These are phyloP conservation scores for Aspergillus amoenus DNA, from an alignment of 2,329 filamentous ascomycete genomes.

Conservation along the genomic window DNA sequence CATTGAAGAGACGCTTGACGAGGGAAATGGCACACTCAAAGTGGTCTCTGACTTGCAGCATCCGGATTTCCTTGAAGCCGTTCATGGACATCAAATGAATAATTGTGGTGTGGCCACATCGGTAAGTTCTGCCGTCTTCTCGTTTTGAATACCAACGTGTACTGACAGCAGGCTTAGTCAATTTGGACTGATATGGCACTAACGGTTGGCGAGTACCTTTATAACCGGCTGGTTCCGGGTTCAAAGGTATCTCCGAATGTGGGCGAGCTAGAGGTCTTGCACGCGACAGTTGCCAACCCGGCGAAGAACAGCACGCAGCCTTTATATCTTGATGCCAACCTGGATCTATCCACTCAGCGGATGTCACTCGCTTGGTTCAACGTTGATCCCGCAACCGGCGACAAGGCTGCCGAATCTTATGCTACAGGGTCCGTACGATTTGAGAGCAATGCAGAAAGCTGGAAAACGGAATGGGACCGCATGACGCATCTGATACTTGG, in stretches of 20 bases:
- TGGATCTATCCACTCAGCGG: neutral
- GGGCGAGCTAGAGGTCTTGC: slow-evolving; percentile 6
- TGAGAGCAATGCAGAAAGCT: neutral
- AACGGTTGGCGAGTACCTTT: slow-evolving; percentile 6
- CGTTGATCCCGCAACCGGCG: neutral
- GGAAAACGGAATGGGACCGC: slow-evolving; percentile 5
- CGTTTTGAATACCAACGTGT: neutral
- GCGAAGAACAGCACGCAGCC: slow-evolving; percentile 2
- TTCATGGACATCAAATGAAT: slow-evolving; percentile 48
- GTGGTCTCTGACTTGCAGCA: slow-evolving; percentile 44
- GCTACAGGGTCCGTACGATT: slow-evolving; percentile 4
- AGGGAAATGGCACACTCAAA: slow-evolving; percentile 33
- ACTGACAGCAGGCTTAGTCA: slow-evolving; percentile 12
- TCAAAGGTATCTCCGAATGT: neutral
- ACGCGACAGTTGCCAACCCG: slow-evolving; percentile 3
- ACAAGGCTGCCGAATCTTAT: neutral
- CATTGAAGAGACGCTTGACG: slow-evolving; percentile 23
- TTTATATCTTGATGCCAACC: neutral
- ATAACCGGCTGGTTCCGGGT: slow-evolving; percentile 1
- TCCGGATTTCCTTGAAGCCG: slow-evolving; percentile 37
- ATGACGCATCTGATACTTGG: slow-evolving; percentile 6
- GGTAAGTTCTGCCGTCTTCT: slow-evolving; percentile 31
- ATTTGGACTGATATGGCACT: slow-evolving; percentile 13
- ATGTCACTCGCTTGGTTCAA: slow-evolving; percentile 9
- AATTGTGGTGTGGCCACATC: slow-evolving; percentile 45